These are phyloP conservation scores for Gymnopilus junonius DNA, from an alignment of 768 basidiomycete species.

Conservation along the genomic window DNA sequence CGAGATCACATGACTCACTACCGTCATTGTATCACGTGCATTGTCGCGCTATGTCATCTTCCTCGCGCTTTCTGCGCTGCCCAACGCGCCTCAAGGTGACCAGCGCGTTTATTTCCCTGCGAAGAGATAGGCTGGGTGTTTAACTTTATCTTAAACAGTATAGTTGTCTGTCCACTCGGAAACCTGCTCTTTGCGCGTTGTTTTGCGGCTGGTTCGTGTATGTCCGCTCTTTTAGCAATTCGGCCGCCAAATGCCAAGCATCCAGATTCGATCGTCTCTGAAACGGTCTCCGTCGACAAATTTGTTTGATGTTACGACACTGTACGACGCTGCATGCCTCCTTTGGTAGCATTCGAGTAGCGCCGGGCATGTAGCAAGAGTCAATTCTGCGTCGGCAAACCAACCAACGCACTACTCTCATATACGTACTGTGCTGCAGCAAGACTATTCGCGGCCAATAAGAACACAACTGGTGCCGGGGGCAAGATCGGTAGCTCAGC, in stretches of 20 bases:
- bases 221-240: constrained; percentile 6
- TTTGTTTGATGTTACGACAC: background rate
- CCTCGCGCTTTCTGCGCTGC: background rate
- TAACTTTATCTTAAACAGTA: constrained; percentile 2
- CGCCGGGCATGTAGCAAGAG: background rate
- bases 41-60: background rate
- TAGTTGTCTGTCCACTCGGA: background rate
- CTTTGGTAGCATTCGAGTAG: background rate
- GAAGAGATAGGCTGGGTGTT: background rate
- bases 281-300: background rate
- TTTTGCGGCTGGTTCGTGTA: constrained; percentile 8
- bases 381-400: constrained; percentile 1
- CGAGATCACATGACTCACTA: constrained; percentile 2
- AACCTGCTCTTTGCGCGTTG: constrained; percentile 1
- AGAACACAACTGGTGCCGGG: background rate
- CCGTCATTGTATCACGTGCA: background rate
- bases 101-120: background rate
- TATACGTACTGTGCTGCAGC: background rate
- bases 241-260: constrained; percentile 1
- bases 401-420: background rate
- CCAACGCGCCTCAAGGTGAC: constrained; percentile 3
- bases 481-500: constrained; percentile 5
- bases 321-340: background rate
- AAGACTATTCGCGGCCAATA: background rate
- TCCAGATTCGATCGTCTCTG: constrained; percentile 10